Conservation (phyloP, 192 early-diverging fungal genomes). For the Chytriomyces sp. region DNA sequence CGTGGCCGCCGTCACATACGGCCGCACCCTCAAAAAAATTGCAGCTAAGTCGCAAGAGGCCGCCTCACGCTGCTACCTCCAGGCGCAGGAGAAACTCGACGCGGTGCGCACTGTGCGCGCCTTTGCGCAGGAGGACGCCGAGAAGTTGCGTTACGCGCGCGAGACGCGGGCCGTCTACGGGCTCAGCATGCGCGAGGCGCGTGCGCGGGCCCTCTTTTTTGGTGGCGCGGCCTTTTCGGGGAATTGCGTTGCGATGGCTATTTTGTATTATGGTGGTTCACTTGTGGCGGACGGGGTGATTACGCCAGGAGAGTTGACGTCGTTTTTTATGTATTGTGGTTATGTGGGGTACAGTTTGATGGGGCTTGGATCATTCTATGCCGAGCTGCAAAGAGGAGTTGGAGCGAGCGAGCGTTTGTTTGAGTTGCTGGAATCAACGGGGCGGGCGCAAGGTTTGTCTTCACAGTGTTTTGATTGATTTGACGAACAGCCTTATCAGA, state of each 20-base stretch:
- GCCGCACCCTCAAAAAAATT: conserved; percentile 62
- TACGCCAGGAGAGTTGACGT: conserved; percentile 41
- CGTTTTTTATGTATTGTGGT: conserved; percentile 38
- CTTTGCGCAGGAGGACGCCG: conserved; percentile 40
- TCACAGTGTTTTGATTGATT: not conserved
- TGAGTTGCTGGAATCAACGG: conserved; percentile 26
- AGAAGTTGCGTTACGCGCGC: conserved; percentile 27
- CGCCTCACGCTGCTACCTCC: conserved; percentile 65
- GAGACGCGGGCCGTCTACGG: conserved; percentile 32
- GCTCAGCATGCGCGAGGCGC: conserved; percentile 28
- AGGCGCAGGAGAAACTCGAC: conserved; percentile 65
- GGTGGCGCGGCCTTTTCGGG: conserved; percentile 37
- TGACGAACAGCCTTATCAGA: not conserved
- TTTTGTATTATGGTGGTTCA: conserved; percentile 48
- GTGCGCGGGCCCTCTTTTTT: conserved; percentile 35
- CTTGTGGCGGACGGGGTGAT: conserved; percentile 34
- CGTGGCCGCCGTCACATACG: conserved; percentile 72
- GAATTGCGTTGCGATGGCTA: conserved; percentile 38
- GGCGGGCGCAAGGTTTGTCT: conserved; percentile 28
- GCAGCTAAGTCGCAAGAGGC: conserved; percentile 66
- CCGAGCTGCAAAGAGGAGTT: conserved; percentile 10
- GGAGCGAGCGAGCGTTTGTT: conserved; percentile 40
- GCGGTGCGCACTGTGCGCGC: conserved; percentile 46
- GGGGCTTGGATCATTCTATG: conserved; percentile 30
- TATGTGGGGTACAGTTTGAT: conserved; percentile 26